phyloP scores from a whole-genome alignment of 352 stramenopile genomes.

The Phytophthora pseudosyringae region DNA sequence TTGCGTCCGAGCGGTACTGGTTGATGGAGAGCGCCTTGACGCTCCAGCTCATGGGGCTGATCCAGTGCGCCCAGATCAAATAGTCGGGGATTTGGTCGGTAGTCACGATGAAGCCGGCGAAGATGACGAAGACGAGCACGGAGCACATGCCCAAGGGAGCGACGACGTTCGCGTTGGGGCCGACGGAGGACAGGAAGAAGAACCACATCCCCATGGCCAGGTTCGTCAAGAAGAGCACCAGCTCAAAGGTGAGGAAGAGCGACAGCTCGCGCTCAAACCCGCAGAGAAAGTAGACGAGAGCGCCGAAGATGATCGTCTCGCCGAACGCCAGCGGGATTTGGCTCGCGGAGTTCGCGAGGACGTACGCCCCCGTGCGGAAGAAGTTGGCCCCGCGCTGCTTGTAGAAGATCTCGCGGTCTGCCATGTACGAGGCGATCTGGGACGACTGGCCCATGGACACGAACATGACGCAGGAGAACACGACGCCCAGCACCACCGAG shows the following conservation, averaged over 20 bases:
- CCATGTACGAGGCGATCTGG: constrained; percentile 72
- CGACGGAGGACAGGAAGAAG: constrained; percentile 11
- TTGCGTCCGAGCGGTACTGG: not conserved
- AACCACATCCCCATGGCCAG: constrained; percentile 18
- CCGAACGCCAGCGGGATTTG: constrained; percentile 11
- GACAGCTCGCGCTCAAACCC: not conserved
- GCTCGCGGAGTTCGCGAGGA: constrained; percentile 48
- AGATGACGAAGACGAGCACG: constrained; percentile 53
- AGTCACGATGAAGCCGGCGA: constrained; percentile 37
- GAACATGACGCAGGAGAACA: constrained; percentile 85
- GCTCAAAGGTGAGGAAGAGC: constrained; percentile 1
- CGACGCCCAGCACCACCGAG: constrained; percentile 55
- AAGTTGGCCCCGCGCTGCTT: constrained; percentile 84
- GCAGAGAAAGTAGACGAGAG: not conserved
- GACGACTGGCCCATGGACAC: constrained; percentile 70
- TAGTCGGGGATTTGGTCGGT: constrained; percentile 51
- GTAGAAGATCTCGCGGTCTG: constrained; percentile 73
- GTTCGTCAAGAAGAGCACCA: constrained; percentile 50
- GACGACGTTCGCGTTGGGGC: not conserved
- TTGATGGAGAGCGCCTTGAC: not conserved
- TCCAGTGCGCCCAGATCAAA: constrained; percentile 66
- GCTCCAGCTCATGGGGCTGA: constrained; percentile 42
- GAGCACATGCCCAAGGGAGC: constrained; percentile 40
- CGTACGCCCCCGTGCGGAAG: constrained; percentile 71
- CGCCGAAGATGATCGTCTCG: not conserved